Percentiles rank a stretch among this genome's conserved stretches.
These are phyloP conservation scores for Plantago ovata DNA, from an alignment of 257 asterid species.

Conservation along the genomic window DNA sequence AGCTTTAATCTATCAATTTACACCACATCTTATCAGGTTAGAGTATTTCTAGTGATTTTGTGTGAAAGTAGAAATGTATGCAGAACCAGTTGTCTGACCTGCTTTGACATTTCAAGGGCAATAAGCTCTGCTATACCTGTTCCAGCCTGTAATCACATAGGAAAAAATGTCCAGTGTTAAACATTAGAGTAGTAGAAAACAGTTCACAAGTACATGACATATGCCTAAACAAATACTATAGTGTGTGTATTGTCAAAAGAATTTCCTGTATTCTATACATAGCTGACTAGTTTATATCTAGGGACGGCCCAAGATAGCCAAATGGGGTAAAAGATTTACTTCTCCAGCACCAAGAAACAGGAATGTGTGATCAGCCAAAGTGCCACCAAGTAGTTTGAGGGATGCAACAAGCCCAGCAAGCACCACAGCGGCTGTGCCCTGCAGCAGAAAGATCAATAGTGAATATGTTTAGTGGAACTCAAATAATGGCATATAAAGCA, in stretches of 20 bases:
- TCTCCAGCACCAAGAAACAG: conserved; percentile 99
- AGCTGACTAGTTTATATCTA: background rate
- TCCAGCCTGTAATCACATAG: conserved; percentile 73
- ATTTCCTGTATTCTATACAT: too few species aligned
- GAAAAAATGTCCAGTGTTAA: conserved; percentile 1
- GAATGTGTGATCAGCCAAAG: conserved; percentile 83
- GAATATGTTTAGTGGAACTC: background rate
- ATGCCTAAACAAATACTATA: background rate
- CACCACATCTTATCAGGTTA: conserved; percentile 17
- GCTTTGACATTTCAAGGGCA: conserved; percentile 85
- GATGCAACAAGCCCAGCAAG: conserved; percentile 93
- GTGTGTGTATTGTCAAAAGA: too few species aligned
- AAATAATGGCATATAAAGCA: background rate
- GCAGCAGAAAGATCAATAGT: conserved; percentile 27
- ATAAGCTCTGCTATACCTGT: conserved; percentile 96
- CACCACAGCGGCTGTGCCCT: conserved; percentile 96
- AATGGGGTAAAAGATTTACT: conserved; percentile 35
- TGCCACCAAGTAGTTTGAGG: conserved; percentile 78
- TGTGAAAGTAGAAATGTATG: background rate
- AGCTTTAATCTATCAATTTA: conserved; percentile 36
- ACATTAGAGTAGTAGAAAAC: background rate
- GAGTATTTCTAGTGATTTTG: background rate
- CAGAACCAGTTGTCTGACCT: conserved; percentile 37
- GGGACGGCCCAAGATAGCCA: background rate
- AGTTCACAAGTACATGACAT: background rate